phyloP scores from a whole-genome alignment of 495 filamentous ascomycete genomes.

The Lasiosphaeris hirsuta region DNA sequence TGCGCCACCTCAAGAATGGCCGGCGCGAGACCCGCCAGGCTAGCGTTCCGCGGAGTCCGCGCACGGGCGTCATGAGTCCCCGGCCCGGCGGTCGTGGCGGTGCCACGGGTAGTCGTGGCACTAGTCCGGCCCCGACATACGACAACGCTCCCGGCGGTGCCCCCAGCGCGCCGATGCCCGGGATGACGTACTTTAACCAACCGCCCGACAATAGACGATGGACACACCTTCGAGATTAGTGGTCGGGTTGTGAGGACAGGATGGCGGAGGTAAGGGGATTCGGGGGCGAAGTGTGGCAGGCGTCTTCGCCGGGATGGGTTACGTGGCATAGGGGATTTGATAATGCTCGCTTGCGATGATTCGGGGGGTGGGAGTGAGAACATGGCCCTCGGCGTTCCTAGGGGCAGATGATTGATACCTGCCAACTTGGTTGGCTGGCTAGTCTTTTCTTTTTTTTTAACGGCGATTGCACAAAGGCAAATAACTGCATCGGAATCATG shows the following conservation, averaged over 20 bases:
- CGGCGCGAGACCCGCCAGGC: constrained; percentile 48
- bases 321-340: too few species aligned
- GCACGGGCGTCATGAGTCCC: constrained; percentile 42
- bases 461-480: too few species aligned
- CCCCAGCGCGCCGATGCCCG: constrained; percentile 12
- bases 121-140: constrained; percentile 39
- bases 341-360: too few species aligned
- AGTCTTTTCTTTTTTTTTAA: too few species aligned
- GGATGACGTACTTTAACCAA: constrained; percentile 24
- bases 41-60: constrained; percentile 48
- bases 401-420: too few species aligned
- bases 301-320: too few species aligned
- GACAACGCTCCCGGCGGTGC: constrained; percentile 17
- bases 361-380: too few species aligned
- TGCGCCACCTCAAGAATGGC: constrained; percentile 42
- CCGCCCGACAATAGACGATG: constrained; percentile 27
- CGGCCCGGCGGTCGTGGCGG: constrained; percentile 27
- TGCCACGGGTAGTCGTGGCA: constrained; percentile 40
- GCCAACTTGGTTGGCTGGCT: too few species aligned
- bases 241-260: neutral
- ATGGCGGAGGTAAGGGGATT: too few species aligned
- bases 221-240: constrained; percentile 38
- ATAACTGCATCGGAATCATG: too few species aligned
- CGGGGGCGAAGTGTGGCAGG: too few species aligned
- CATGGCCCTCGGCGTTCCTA: too few species aligned